Conservation (phyloP, 2,329 filamentous ascomycete genomes). For the Pseudonectria foliicola region DNA sequence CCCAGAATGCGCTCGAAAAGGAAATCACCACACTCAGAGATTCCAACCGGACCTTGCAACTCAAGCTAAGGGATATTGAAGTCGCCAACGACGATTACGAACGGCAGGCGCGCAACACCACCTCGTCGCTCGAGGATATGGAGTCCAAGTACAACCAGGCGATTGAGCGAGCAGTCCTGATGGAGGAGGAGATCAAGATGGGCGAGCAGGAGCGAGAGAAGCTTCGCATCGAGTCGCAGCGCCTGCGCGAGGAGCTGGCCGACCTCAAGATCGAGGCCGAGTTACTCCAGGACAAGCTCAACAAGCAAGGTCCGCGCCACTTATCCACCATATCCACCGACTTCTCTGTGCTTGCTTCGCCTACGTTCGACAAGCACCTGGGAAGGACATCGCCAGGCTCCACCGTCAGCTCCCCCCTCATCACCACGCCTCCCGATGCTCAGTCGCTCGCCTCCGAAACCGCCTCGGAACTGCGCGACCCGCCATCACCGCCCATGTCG, state of each 20-base stretch:
- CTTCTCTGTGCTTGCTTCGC: constrained; percentile 58
- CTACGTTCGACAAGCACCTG: constrained; percentile 64
- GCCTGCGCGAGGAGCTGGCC: constrained; percentile 81
- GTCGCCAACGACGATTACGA: constrained; percentile 98
- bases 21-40: constrained; percentile 91
- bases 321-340: constrained; percentile 54
- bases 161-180: constrained; percentile 84
- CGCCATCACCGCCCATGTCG: constrained; percentile 89
- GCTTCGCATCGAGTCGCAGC: constrained; percentile 83
- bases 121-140: constrained; percentile 90
- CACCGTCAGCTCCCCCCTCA: constrained; percentile 85
- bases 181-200: constrained; percentile 89
- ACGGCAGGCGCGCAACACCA: constrained; percentile 89
- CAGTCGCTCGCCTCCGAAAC: constrained; percentile 56
- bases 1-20: constrained; percentile 83
- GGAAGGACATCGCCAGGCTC: constrained; percentile 71
- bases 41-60: constrained; percentile 69
- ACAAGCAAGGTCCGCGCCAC: constrained; percentile 57
- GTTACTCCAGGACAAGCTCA: constrained; percentile 88
- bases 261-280: constrained; percentile 94
- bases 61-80: constrained; percentile 87
- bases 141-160: constrained; percentile 95
- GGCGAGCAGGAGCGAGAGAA: constrained; percentile 88
- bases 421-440: constrained; percentile 72
- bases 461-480: constrained; percentile 65